A percentile compares a stretch with the other conserved stretches of the same genome.
Evolutionary conservation across 352 stramenopile genomes (phyloP).

Genomic region (Globisporangium barbulae): DNA sequence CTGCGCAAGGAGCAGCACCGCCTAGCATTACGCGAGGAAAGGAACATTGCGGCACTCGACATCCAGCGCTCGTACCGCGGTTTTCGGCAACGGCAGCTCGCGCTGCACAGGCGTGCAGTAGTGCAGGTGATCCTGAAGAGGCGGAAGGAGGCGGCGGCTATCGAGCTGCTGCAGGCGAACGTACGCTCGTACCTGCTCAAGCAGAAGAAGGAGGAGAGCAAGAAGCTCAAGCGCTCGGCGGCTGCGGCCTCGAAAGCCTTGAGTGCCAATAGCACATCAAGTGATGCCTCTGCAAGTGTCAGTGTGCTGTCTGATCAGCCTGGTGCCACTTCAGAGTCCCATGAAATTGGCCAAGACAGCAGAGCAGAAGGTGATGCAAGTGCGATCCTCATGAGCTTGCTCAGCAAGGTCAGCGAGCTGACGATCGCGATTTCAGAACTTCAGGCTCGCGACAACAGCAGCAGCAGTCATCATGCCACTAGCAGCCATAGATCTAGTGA

Average conservation of each 20-base stretch:
- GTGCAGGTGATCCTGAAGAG: constrained; percentile 41
- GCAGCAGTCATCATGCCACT: background rate
- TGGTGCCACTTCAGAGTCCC: no score
- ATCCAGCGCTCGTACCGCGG: constrained; percentile 69
- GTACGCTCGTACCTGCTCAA: constrained; percentile 62
- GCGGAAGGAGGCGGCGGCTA: constrained; percentile 44
- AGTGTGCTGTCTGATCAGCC: background rate
- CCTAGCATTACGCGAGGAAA: constrained; percentile 37
- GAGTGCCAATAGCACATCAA: background rate
- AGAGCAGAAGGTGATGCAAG: background rate
- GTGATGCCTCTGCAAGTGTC: background rate
- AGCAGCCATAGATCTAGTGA: no score
- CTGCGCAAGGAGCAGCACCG: constrained; percentile 51
- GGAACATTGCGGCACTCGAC: constrained; percentile 46
- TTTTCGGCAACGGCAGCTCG: constrained; percentile 44
- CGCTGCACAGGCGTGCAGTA: constrained; percentile 53
- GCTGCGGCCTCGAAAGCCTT: background rate
- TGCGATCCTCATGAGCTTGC: constrained; percentile 3
- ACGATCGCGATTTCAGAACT: constrained; percentile 6
- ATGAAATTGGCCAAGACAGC: background rate
- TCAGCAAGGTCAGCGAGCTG: constrained; percentile 15
- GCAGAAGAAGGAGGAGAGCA: constrained; percentile 15
- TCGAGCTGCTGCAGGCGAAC: constrained; percentile 65
- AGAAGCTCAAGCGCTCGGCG: background rate
- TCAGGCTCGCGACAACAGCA: background rate